A percentile compares a stretch with the other conserved stretches of the same genome.
Evolutionary conservation across 306 rosid species (phyloP).

Genomic region (Aeschynomene evenia): DNA sequence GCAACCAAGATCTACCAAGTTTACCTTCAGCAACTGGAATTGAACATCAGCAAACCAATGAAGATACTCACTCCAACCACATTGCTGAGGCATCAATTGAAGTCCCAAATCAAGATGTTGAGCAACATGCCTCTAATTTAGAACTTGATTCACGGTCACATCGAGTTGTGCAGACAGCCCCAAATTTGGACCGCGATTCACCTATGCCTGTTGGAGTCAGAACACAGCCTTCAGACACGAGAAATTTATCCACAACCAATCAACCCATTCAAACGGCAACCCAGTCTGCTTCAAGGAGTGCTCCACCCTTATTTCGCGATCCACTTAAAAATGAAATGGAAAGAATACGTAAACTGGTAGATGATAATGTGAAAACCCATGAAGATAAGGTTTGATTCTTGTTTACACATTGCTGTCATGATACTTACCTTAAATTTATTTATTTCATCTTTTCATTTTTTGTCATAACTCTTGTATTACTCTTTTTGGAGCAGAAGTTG

Average conservation of each 20-base stretch:
- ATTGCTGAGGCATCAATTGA: constrained; percentile 26
- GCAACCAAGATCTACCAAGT: constrained; percentile 25
- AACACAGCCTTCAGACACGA: constrained; percentile 30
- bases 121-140: constrained; percentile 22
- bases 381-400: constrained; percentile 58
- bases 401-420: constrained; percentile 11
- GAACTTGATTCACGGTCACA: constrained; percentile 20
- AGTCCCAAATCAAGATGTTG: constrained; percentile 29
- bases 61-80: constrained; percentile 17
- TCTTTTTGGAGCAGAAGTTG: constrained; percentile 57
- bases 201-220: constrained; percentile 26
- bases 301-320: constrained; percentile 36
- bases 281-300: constrained; percentile 31
- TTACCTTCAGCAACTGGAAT: constrained; percentile 20
- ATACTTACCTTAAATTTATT: constrained; percentile 8
- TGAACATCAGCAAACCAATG: constrained; percentile 21
- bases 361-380: constrained; percentile 29
- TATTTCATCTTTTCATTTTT: constrained; percentile 2
- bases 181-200: constrained; percentile 28
- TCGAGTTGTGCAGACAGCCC: constrained; percentile 28
- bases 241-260: constrained; percentile 40
- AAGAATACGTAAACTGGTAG: constrained; percentile 44
- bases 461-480: constrained; percentile 1
- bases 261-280: constrained; percentile 43
- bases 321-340: constrained; percentile 67